phyloP scores from a whole-genome alignment of 148 eudicot genomes.

The Suaeda aralocaspica region DNA sequence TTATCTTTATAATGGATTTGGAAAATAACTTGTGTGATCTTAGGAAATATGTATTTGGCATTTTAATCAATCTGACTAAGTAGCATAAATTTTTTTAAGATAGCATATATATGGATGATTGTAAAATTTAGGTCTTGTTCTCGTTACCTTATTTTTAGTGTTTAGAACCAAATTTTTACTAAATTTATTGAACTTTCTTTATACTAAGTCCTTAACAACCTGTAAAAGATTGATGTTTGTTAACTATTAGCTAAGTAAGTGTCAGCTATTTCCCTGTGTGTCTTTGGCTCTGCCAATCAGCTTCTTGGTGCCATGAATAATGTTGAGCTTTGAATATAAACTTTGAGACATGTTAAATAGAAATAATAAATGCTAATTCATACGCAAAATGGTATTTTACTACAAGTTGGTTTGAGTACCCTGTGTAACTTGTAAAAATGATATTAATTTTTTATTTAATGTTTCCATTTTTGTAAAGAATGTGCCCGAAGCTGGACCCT shows the following conservation, averaged over 20 bases:
- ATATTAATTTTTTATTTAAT: neutral
- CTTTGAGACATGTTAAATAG: neutral
- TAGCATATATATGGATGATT: no score
- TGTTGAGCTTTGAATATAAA: neutral
- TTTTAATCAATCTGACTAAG: no score
- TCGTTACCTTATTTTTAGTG: no score
- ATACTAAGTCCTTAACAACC: no score
- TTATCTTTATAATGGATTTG: no score
- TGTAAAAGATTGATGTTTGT: neutral
- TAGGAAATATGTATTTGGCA: no score
- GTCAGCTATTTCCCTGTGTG: neutral
- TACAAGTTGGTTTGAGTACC: neutral
- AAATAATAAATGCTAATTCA: neutral
- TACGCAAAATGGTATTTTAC: neutral
- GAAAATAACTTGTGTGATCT: no score
- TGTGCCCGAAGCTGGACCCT: no score
- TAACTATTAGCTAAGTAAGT: neutral
- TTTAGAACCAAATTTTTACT: no score
- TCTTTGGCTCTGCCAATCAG: neutral
- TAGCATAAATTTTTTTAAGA: no score
- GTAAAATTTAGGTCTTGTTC: no score
- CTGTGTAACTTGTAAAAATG: neutral
- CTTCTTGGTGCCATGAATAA: neutral
- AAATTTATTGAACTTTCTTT: no score
- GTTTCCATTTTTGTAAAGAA: neutral